These are phyloP conservation scores for Onygenales sp. DNA, from an alignment of 2,329 filamentous ascomycete genomes.

Conservation along the genomic window DNA sequence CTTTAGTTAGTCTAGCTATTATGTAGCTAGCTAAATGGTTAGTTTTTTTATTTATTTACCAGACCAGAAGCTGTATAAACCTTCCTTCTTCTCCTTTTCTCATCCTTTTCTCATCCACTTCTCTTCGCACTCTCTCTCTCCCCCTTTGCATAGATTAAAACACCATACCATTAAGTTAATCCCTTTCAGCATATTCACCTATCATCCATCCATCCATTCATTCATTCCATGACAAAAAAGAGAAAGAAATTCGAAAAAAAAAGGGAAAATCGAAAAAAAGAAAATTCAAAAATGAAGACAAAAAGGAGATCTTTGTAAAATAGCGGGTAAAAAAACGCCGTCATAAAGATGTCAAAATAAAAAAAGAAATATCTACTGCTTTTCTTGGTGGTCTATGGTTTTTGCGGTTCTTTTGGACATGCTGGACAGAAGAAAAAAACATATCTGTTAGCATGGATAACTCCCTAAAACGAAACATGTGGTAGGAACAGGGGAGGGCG, in stretches of 20 bases:
- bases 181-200: too few relatives aligned
- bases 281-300: neutral
- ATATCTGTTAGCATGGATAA: neutral
- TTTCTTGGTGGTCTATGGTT: neutral
- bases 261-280: too few relatives aligned
- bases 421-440: neutral
- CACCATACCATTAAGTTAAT: too few relatives aligned
- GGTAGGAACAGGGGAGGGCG: neutral
- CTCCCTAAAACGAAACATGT: too few relatives aligned
- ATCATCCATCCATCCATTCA: too few relatives aligned
- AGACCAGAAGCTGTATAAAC: too few relatives aligned
- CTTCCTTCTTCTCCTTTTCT: neutral
- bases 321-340: neutral
- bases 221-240: too few relatives aligned
- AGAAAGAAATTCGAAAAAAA: too few relatives aligned
- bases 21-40: too few relatives aligned
- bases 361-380: too few relatives aligned
- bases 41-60: too few relatives aligned
- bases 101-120: neutral
- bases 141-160: neutral
- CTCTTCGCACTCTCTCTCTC: neutral
- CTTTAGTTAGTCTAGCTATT: neutral
- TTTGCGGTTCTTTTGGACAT: conserved; percentile 4
- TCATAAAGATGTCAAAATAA: too few relatives aligned
- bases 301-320: neutral